phyloP scores from a whole-genome alignment of 208 protist species.

The Leishmania tropica region DNA sequence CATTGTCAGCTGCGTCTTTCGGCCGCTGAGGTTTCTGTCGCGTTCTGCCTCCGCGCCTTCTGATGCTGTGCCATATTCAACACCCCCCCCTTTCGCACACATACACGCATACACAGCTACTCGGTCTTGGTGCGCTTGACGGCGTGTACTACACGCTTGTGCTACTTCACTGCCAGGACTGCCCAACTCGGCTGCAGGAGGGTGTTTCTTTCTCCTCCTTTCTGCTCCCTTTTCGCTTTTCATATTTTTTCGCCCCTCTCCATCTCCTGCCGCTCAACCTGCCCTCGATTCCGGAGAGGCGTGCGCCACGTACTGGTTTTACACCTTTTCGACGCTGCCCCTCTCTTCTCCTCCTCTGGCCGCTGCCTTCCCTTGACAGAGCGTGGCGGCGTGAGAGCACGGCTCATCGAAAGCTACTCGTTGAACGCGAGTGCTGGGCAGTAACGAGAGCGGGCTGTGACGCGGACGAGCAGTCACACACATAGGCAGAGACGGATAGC shows the following conservation, averaged over 20 bases:
- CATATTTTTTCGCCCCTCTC: background rate
- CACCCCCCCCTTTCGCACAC: background rate
- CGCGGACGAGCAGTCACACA: background rate
- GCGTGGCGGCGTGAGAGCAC: background rate
- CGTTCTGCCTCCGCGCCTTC: background rate
- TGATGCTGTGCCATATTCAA: background rate
- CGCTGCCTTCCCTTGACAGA: background rate
- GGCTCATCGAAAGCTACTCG: background rate
- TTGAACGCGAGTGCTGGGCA: background rate
- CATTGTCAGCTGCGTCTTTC: background rate
- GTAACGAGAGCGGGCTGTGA: background rate
- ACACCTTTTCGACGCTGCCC: background rate
- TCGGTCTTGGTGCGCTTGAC: background rate
- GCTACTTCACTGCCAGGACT: background rate
- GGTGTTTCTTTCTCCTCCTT: slow-evolving; percentile 4
- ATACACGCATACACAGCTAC: background rate
- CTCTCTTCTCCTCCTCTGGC: background rate
- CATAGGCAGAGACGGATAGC: background rate
- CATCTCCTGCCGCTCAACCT: background rate
- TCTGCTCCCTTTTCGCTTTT: background rate
- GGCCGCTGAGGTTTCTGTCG: background rate
- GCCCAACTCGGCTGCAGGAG: background rate
- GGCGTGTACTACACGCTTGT: background rate
- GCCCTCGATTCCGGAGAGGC: background rate
- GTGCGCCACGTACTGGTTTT: background rate